Evolutionary conservation across 495 filamentous ascomycete genomes (phyloP), one percentile per base, ranked within the genome.

Genomic region (Annulohypoxylon nitens): DNA sequence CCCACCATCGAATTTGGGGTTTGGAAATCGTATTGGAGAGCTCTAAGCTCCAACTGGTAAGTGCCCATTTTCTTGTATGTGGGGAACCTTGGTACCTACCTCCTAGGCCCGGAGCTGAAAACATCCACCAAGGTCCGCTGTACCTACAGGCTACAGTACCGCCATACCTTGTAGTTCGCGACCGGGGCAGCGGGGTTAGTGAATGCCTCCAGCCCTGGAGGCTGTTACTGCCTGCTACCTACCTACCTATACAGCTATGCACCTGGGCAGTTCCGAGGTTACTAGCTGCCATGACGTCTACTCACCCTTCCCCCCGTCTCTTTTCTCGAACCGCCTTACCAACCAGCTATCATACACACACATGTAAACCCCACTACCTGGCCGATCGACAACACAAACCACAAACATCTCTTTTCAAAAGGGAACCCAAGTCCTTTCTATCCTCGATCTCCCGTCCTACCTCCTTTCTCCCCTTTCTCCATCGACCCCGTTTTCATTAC

Each of bases 351-450:
- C 43, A 47, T 47, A n/a, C 14, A 20, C n/a, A 18, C 43, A 39
- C 37, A 47, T 18, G 16, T 47, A 37, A 74, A 70, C 71, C 71
- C 71, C 71, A 70, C 67, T 54, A 33, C 60, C 63, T 20, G 50
- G 50, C 41, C 67, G 71, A 70, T 74, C 71, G 67, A 74, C 71
- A 74, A 67, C 61, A 74, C 43, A 47, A 43, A 43, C 39, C 39
- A n/a, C 10, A 14, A 74, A 74, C 67, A 55, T 67, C 66, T 62
- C 59, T 74, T 74, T 45, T 63, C 67, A 70, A 67, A 74, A 74
- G 26, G 62, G 33, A 23, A 11, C 25, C 64, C 50, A 48, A 25
- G 26, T 57, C 51, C 64, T 63, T 30, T 30, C 37, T 51, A 67
- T 74, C 62, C 33, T 74, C 71, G 50, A 66, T 70, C 71, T 39